A percentile compares a stretch with the other conserved stretches of the same genome.
These are phyloP conservation scores for Protea cynaroides DNA, from an alignment of 164 flowering plant species.

Conservation along the genomic window DNA sequence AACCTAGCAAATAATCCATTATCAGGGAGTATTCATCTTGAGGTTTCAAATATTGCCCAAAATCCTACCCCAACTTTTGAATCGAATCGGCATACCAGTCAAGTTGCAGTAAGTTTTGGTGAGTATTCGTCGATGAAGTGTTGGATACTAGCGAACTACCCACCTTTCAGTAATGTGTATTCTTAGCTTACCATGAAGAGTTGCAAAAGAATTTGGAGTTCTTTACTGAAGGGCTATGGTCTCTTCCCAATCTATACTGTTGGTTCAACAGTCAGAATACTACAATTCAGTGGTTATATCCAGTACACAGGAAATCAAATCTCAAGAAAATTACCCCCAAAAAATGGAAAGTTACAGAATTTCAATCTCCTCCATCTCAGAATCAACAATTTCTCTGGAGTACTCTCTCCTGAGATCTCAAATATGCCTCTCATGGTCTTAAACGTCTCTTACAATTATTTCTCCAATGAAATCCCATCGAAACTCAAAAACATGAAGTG, in stretches of 20 bases:
- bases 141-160: constrained; percentile 91
- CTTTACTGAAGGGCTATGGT: constrained; percentile 60
- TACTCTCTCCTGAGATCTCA: constrained; percentile 56
- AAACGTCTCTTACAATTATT: constrained; percentile 48
- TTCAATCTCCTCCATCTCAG: constrained; percentile 67
- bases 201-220: no score
- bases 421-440: constrained; percentile 52
- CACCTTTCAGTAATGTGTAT: constrained; percentile 79
- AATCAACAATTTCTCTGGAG: no score
- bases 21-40: constrained; percentile 56
- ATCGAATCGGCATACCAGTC: constrained; percentile 22
- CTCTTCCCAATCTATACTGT: constrained; percentile 50
- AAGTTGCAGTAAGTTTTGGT: constrained; percentile 48
- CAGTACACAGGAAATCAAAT: constrained; percentile 64
- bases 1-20: constrained; percentile 75
- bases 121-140: constrained; percentile 74
- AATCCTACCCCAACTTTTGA: constrained; percentile 49
- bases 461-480: constrained; percentile 60
- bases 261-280: no score
- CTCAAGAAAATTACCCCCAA: constrained; percentile 52
- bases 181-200: constrained; percentile 55
- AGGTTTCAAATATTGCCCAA: no score
- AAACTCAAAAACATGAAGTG: constrained; percentile 52
- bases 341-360: constrained; percentile 53
- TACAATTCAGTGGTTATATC: constrained; percentile 60